These are phyloP conservation scores for Quercus cerris DNA, from an alignment of 306 rosid genomes.

Conservation along the genomic window DNA sequence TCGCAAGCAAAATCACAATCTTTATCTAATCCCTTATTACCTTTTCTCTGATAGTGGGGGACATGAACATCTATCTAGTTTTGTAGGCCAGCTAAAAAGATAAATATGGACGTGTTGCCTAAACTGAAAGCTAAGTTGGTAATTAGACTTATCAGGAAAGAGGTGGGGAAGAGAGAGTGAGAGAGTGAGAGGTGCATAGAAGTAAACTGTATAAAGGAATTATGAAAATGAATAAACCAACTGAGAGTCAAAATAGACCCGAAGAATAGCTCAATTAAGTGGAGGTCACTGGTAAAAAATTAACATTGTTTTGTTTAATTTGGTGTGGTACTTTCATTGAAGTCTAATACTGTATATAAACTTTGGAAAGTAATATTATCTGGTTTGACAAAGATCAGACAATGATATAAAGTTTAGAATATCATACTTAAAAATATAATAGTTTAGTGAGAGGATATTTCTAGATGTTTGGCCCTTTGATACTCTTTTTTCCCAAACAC, in stretches of 20 bases:
- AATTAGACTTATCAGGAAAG: constrained; percentile 13
- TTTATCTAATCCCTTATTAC: constrained; percentile 1
- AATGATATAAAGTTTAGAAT: background rate
- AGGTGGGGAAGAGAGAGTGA: too few relatives aligned
- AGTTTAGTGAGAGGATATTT: background rate
- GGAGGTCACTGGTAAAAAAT: too few relatives aligned
- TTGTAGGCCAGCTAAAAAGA: constrained; percentile 20
- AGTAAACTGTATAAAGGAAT: background rate
- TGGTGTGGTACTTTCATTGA: background rate
- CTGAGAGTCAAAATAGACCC: background rate
- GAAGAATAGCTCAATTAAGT: too few relatives aligned
- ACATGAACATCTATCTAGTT: constrained; percentile 37
- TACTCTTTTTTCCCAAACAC: background rate
- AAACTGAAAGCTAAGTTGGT: constrained; percentile 17
- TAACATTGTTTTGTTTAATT: too few relatives aligned
- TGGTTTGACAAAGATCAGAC: background rate
- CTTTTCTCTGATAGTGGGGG: constrained; percentile 36
- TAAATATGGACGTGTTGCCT: constrained; percentile 33
- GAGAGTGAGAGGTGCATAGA: background rate
- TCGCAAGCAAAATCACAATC: constrained; percentile 13
- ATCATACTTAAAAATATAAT: background rate
- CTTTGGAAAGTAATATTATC: constrained; percentile 3
- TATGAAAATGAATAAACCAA: background rate
- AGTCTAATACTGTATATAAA: background rate
- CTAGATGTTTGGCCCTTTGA: background rate